These are phyloP conservation scores for Monosporozyma unispora DNA, from an alignment of 805 yeast genomes.

Conservation along the genomic window DNA sequence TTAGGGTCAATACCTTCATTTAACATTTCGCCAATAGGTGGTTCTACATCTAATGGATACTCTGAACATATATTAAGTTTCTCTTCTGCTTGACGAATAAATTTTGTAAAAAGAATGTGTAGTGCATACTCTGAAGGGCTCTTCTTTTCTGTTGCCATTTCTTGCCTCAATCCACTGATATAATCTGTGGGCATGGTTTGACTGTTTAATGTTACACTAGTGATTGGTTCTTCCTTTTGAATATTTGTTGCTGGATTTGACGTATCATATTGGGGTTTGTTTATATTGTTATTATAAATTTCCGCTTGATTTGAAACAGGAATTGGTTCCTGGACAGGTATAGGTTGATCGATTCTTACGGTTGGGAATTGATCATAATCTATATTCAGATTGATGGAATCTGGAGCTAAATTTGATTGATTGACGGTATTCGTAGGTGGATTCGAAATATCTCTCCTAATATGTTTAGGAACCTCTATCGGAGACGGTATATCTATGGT, in stretches of 20 bases:
- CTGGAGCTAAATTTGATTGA: neutral
- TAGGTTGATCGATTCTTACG: neutral
- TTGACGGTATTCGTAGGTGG: neutral
- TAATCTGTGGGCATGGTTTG: slow-evolving; percentile 16
- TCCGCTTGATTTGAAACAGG: neutral
- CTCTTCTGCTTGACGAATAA: slow-evolving; percentile 87
- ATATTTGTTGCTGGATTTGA: neutral
- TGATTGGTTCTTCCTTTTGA: neutral
- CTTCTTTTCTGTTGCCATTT: slow-evolving; percentile 46
- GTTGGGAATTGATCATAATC: neutral
- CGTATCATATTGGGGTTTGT: neutral
- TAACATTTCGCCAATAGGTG: slow-evolving; percentile 66
- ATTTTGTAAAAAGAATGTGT: slow-evolving; percentile 90
- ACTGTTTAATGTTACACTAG: slow-evolving; percentile 1
- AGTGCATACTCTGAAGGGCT: slow-evolving; percentile 84
- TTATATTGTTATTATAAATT: neutral
- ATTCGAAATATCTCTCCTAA: neutral
- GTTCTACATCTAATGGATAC: slow-evolving; percentile 56
- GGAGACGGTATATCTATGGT: slow-evolving; percentile 15
- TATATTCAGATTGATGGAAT: neutral
- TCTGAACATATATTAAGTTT: slow-evolving; percentile 67
- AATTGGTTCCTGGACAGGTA: neutral
- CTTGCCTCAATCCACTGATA: slow-evolving; percentile 28
- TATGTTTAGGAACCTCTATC: slow-evolving; percentile 7
- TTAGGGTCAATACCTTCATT: slow-evolving; percentile 80